Percentiles rank a stretch among this genome's conserved stretches.
These are phyloP conservation scores for Incumbomyces lentus DNA, from an alignment of 2,329 filamentous ascomycete species.

Conservation along the genomic window DNA sequence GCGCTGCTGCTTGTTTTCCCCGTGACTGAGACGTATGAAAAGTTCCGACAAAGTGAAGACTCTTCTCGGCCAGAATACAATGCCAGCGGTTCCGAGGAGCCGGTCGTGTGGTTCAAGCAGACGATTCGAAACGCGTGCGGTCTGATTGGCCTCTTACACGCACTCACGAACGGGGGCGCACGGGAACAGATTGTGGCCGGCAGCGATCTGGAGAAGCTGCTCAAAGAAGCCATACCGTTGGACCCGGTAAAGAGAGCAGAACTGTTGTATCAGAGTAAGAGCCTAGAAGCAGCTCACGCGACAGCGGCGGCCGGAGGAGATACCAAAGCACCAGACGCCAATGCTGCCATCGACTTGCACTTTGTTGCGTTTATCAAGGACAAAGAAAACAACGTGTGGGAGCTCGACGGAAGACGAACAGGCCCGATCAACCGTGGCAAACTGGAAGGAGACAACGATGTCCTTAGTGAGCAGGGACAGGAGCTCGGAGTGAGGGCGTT, in stretches of 20 bases:
- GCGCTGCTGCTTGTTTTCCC: slow-evolving; percentile 91
- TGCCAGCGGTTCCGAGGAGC: slow-evolving; percentile 57
- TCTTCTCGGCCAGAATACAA: slow-evolving; percentile 50
- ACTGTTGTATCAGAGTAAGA: slow-evolving; percentile 65
- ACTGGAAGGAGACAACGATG: slow-evolving; percentile 54
- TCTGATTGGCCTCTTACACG: slow-evolving; percentile 78
- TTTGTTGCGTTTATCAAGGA: slow-evolving; percentile 90
- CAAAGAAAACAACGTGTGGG: slow-evolving; percentile 61
- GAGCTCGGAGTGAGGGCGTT: slow-evolving; percentile 56
- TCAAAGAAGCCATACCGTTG: slow-evolving; percentile 61
- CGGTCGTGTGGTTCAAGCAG: slow-evolving; percentile 88
- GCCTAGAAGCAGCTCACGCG: slow-evolving; percentile 67
- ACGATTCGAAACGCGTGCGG: slow-evolving; percentile 92
- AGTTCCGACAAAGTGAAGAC: slow-evolving; percentile 65
- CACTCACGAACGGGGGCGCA: slow-evolving; percentile 65
- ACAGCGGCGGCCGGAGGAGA: slow-evolving; percentile 68
- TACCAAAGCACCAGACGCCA: slow-evolving; percentile 64
- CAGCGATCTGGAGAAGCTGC: slow-evolving; percentile 43
- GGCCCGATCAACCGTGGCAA: slow-evolving; percentile 61
- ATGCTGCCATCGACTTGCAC: slow-evolving; percentile 81
- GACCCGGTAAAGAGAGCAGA: slow-evolving; percentile 55
- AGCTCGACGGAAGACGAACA: slow-evolving; percentile 65
- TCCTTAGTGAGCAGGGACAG: slow-evolving; percentile 64
- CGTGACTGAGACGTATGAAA: slow-evolving; percentile 68
- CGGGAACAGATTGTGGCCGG: slow-evolving; percentile 48